Conservation (phyloP, 306 rosid genomes). For the Fragaria nilgerrensis region DNA sequence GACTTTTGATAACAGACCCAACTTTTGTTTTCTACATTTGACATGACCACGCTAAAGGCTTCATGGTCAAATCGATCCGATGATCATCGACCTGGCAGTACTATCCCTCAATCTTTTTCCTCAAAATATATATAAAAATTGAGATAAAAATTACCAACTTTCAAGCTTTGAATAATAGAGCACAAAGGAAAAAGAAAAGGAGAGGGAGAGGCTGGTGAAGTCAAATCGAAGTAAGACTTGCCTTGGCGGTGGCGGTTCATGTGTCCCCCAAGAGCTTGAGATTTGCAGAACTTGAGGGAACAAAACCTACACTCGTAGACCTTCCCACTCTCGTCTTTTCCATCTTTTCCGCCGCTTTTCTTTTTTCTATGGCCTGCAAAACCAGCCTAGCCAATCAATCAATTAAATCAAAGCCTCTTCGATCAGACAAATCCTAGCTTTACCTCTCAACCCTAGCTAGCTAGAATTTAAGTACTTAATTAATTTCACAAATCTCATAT, state of each 20-base stretch:
- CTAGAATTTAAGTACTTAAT: not conserved
- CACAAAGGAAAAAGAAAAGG: no score
- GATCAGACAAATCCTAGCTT: slow-evolving; percentile 28
- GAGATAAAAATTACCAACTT: not conserved
- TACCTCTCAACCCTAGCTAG: not conserved
- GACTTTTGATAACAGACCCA: not conserved
- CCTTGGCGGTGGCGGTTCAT: slow-evolving; percentile 99
- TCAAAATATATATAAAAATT: not conserved
- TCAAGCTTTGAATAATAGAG: not conserved
- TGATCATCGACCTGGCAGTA: not conserved
- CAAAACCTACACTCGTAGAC: slow-evolving; percentile 98
- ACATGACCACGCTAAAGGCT: slow-evolving; percentile 41
- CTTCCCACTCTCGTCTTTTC: slow-evolving; percentile 80
- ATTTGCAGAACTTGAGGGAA: slow-evolving; percentile 98
- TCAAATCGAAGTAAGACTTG: slow-evolving; percentile 21
- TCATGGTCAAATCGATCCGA: slow-evolving; percentile 31
- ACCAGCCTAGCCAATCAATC: slow-evolving; percentile 28
- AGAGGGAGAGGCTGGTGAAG: not conserved
- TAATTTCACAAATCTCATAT: not conserved
- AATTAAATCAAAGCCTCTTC: slow-evolving; percentile 25
- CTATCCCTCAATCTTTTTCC: not conserved
- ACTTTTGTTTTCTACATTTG: slow-evolving; percentile 26
- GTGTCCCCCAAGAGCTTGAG: slow-evolving; percentile 99
- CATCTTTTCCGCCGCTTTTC: slow-evolving; percentile 83
- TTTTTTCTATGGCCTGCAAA: slow-evolving; percentile 74